Evolutionary conservation across 2,329 filamentous ascomycete genomes (phyloP).

Genomic region (Gliomastix tumulicola): DNA sequence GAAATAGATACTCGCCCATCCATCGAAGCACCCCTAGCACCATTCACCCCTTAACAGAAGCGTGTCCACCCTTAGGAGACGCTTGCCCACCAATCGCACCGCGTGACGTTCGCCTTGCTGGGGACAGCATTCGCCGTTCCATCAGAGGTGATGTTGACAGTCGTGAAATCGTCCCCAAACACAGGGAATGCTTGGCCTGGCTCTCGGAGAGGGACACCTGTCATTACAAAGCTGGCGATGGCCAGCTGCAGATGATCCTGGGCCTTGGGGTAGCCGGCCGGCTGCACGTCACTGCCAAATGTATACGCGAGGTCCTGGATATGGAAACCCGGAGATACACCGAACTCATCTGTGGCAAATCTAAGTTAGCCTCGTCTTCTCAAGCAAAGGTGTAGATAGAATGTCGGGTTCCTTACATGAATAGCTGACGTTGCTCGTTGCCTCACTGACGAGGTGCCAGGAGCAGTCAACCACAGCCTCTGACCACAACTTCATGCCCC

Average conservation of each 20-base stretch:
- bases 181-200: slow-evolving; percentile 2
- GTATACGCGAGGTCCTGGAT: slow-evolving; percentile 8
- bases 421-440: slow-evolving; percentile 3
- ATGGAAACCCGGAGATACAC: slow-evolving; percentile 6
- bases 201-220: not conserved
- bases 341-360: slow-evolving; percentile 5
- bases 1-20: too few species aligned
- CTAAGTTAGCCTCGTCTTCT: too few species aligned
- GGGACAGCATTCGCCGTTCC: not conserved
- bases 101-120: slow-evolving; percentile 3
- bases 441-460: slow-evolving; percentile 4
- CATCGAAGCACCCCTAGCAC: too few species aligned
- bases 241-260: slow-evolving; percentile 4
- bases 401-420: slow-evolving; percentile 6
- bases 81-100: slow-evolving; percentile 8
- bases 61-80: too few species aligned
- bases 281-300: slow-evolving; percentile 2
- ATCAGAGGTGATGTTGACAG: slow-evolving; percentile 4
- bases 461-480: slow-evolving; percentile 7
- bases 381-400: too few species aligned
- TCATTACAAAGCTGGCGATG: slow-evolving; percentile 5
- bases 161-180: not conserved
- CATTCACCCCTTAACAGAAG: too few species aligned
- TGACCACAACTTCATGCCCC: slow-evolving; percentile 6
- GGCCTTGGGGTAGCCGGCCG: slow-evolving; percentile 1